These are phyloP conservation scores for Neurospora terricola DNA, from an alignment of 495 filamentous ascomycete genomes.

Conservation along the genomic window DNA sequence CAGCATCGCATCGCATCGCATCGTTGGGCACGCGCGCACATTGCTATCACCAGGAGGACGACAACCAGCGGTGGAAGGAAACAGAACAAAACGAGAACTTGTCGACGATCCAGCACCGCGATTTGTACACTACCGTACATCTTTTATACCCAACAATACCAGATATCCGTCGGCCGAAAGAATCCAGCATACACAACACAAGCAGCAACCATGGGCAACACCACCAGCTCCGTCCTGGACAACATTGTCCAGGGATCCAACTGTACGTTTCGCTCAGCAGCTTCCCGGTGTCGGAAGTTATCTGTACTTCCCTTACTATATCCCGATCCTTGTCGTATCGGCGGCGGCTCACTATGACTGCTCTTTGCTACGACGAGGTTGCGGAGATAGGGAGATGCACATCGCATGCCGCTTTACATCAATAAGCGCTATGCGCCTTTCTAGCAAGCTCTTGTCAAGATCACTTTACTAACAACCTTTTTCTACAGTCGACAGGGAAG, in stretches of 20 bases:
- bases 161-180: neutral
- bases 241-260: constrained; percentile 94
- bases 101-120: neutral
- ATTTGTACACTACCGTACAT: neutral
- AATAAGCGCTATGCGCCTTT: neutral
- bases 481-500: constrained; percentile 79
- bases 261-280: constrained; percentile 46
- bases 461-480: neutral
- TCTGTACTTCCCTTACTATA: neutral
- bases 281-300: neutral
- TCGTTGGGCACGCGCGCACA: neutral
- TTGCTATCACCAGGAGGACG: neutral
- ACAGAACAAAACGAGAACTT: neutral
- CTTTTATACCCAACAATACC: neutral
- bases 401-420: neutral
- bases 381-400: neutral
- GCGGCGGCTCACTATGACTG: neutral
- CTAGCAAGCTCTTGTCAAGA: neutral
- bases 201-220: constrained; percentile 63
- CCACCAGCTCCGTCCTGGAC: constrained; percentile 76
- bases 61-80: neutral
- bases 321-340: neutral
- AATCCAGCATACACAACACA: neutral
- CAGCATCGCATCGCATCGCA: neutral
- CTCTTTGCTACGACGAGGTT: neutral